These are phyloP conservation scores for Epichloe scottii DNA, from an alignment of 2,329 filamentous ascomycete genomes.

Conservation along the genomic window DNA sequence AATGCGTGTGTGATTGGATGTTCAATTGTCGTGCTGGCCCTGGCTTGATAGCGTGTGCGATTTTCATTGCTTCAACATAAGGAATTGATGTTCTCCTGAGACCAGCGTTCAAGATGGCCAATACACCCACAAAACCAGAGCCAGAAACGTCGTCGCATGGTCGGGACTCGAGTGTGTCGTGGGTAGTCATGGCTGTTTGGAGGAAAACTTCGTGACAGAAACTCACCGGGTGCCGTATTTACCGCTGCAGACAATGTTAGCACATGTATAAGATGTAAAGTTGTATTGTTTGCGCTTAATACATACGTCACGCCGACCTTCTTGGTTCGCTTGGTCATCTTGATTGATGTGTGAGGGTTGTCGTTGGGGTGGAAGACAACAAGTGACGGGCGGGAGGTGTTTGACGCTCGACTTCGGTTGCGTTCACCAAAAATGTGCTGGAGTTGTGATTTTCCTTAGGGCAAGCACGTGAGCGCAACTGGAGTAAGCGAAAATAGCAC, in stretches of 20 bases:
- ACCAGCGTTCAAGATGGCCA: neutral
- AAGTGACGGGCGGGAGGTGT: constrained; percentile 18
- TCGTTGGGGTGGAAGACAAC: constrained; percentile 21
- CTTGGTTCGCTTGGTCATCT: constrained; percentile 91
- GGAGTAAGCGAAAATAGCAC: constrained; percentile 13
- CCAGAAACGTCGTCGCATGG: neutral
- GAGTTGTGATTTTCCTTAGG: constrained; percentile 31
- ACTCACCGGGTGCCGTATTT: constrained; percentile 95
- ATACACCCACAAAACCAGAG: neutral
- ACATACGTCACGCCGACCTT: constrained; percentile 85
- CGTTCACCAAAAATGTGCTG: constrained; percentile 21
- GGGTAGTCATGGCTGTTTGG: neutral
- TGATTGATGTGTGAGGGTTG: constrained; percentile 36
- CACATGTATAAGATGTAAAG: constrained; percentile 8
- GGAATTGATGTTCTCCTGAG: neutral
- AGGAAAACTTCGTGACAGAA: neutral
- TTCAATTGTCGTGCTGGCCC: neutral
- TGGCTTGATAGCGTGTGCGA: neutral
- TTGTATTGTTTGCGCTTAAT: constrained; percentile 6
- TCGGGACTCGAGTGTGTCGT: constrained; percentile 3
- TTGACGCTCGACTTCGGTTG: constrained; percentile 19
- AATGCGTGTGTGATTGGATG: neutral
- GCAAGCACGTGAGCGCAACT: constrained; percentile 26
- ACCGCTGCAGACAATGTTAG: constrained; percentile 33
- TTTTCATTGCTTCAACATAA: neutral